phyloP scores from a whole-genome alignment of 441 rosid species.

The Erysimum cheiri region DNA sequence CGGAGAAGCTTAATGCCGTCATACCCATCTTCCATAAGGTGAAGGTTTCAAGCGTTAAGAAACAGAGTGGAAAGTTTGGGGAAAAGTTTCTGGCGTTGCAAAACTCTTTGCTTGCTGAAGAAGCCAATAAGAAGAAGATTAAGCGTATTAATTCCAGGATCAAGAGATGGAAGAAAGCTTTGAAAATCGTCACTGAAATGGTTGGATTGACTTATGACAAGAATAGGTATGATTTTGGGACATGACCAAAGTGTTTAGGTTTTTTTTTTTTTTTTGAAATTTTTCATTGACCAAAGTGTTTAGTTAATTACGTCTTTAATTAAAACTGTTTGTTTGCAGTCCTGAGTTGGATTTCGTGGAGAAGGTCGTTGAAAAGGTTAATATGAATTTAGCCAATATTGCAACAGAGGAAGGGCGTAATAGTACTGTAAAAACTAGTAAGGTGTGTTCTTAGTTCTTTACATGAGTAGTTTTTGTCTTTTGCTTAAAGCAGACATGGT shows the following conservation, averaged over 20 bases:
- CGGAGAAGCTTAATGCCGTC: background rate
- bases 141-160: background rate
- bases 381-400: background rate
- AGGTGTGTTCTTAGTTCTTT: constrained; percentile 21
- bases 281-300: background rate
- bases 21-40: constrained; percentile 32
- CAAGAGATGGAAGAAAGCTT: constrained; percentile 27
- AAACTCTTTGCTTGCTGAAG: background rate
- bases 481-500: background rate
- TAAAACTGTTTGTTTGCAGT: constrained; percentile 4
- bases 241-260: background rate
- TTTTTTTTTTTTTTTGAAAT: background rate
- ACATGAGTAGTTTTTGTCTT: background rate
- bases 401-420: constrained; percentile 5
- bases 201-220: constrained; percentile 10
- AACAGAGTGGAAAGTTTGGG: constrained; percentile 25
- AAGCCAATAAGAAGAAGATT: background rate
- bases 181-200: background rate
- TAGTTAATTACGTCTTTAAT: background rate
- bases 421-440: background rate
- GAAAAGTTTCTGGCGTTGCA: background rate
- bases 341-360: constrained; percentile 23
- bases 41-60: background rate
- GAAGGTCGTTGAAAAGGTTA: background rate
- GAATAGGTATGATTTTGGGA: background rate